Conservation (phyloP, 495 filamentous ascomycete genomes). For the Paragyromitra xinjiangensis region DNA sequence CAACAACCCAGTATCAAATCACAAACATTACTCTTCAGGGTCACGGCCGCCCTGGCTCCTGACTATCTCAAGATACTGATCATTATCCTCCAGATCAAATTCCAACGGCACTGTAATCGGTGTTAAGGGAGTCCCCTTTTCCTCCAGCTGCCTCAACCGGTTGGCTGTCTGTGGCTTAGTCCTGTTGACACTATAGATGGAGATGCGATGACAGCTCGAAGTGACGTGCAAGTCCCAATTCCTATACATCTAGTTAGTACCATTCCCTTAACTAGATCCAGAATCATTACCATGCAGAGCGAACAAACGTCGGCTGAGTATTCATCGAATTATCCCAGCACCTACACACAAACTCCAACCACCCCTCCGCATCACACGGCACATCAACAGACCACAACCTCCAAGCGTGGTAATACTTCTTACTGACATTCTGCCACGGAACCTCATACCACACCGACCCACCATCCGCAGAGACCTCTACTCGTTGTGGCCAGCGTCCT, state of each 20-base stretch:
- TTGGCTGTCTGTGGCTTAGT: constrained; percentile 62
- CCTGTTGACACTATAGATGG: constrained; percentile 71
- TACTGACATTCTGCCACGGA: constrained; percentile 63
- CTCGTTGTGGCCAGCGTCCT: constrained; percentile 67
- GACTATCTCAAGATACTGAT: constrained; percentile 64
- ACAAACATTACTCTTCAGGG: constrained; percentile 58
- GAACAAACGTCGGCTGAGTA: constrained; percentile 63
- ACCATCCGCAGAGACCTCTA: constrained; percentile 68
- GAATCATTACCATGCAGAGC: constrained; percentile 49
- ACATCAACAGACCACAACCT: constrained; percentile 65
- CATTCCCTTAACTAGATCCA: constrained; percentile 20
- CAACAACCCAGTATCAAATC: neutral
- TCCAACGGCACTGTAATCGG: constrained; percentile 65
- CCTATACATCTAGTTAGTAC: constrained; percentile 58
- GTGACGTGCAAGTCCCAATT: constrained; percentile 75
- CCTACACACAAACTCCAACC: constrained; percentile 67
- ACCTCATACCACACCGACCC: constrained; percentile 69
- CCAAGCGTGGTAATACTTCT: constrained; percentile 68
- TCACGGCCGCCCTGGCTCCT: constrained; percentile 63
- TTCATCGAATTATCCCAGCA: constrained; percentile 70
- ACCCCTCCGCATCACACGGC: constrained; percentile 68
- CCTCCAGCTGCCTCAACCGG: constrained; percentile 64
- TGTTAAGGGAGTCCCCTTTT: constrained; percentile 61
- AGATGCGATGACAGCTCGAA: constrained; percentile 70
- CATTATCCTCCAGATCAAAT: constrained; percentile 61